These are phyloP conservation scores for Cladosporium phlei DNA, from an alignment of 2,329 filamentous ascomycete genomes.

Conservation along the genomic window DNA sequence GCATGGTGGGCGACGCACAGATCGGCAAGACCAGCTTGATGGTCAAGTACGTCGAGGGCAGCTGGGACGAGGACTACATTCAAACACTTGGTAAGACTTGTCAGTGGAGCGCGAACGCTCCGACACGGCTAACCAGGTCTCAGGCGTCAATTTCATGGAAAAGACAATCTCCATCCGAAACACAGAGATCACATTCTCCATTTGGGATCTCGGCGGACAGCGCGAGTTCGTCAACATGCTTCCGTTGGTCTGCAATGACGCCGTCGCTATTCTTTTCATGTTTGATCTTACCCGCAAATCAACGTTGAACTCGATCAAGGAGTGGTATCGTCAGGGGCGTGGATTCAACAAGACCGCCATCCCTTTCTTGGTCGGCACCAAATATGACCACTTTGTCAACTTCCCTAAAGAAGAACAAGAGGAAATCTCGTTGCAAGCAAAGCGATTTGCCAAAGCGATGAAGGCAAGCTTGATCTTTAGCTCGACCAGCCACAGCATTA, in stretches of 20 bases:
- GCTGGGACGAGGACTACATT: constrained; percentile 99
- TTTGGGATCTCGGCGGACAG: constrained; percentile 97
- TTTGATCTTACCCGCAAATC: constrained; percentile 94
- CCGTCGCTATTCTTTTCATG: constrained; percentile 97
- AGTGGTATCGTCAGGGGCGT: constrained; percentile 96
- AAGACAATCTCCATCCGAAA: constrained; percentile 99
- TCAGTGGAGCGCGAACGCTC: background rate
- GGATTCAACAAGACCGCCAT: constrained; percentile 99
- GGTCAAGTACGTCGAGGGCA: constrained; percentile 99
- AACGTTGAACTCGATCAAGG: constrained; percentile 97
- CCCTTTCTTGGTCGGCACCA: constrained; percentile 92
- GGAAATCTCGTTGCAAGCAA: constrained; percentile 95
- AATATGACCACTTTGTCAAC: constrained; percentile 99
- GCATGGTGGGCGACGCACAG: constrained; percentile 98
- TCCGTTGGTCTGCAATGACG: constrained; percentile 97
- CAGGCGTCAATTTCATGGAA: constrained; percentile 98
- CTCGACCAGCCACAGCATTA: constrained; percentile 98
- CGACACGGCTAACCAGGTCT: constrained; percentile 18
- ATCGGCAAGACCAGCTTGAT: constrained; percentile 99
- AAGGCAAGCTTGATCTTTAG: constrained; percentile 96
- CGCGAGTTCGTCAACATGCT: constrained; percentile 99
- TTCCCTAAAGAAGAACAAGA: constrained; percentile 96
- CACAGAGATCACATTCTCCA: constrained; percentile 98
- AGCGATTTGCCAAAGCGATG: constrained; percentile 97
- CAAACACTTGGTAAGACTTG: constrained; percentile 72